Conservation (phyloP, 805 yeast species). For the Pichia thaimueangensis region DNA sequence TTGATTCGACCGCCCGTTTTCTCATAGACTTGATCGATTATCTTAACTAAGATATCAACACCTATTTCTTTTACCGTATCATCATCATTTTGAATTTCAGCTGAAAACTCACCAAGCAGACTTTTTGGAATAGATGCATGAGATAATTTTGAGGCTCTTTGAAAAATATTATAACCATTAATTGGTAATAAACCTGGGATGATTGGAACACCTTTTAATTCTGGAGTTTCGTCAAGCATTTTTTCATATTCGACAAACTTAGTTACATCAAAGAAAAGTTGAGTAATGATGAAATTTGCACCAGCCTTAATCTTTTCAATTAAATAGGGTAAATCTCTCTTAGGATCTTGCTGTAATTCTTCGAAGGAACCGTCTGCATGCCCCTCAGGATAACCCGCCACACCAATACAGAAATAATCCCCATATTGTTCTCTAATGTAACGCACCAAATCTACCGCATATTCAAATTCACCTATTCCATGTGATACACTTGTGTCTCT, state of each 20-base stretch:
- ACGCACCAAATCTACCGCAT: conserved; percentile 81
- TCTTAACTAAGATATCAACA: conserved; percentile 61
- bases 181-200: conserved; percentile 92
- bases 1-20: conserved; percentile 53
- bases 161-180: conserved; percentile 73
- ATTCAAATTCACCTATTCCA: conserved; percentile 49
- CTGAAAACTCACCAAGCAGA: conserved; percentile 49
- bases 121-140: conserved; percentile 74
- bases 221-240: conserved; percentile 35
- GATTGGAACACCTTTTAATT: conserved; percentile 43
- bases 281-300: conserved; percentile 90
- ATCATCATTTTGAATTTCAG: conserved; percentile 59
- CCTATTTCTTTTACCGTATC: conserved; percentile 78
- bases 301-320: conserved; percentile 88
- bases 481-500: conserved; percentile 50
- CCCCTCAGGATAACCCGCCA: conserved; percentile 97
- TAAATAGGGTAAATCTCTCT: conserved; percentile 69
- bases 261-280: conserved; percentile 81
- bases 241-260: conserved; percentile 65
- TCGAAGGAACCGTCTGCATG: conserved; percentile 82
- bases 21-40: conserved; percentile 50
- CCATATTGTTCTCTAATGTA: conserved; percentile 70
- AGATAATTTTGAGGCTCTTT: conserved; percentile 81
- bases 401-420: conserved; percentile 87
- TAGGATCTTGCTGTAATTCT: conserved; percentile 52